Evolutionary conservation across 2,329 filamentous ascomycete genomes (phyloP), one percentile per base, ranked within the genome.

Genomic region (Penicillium sp.): DNA sequence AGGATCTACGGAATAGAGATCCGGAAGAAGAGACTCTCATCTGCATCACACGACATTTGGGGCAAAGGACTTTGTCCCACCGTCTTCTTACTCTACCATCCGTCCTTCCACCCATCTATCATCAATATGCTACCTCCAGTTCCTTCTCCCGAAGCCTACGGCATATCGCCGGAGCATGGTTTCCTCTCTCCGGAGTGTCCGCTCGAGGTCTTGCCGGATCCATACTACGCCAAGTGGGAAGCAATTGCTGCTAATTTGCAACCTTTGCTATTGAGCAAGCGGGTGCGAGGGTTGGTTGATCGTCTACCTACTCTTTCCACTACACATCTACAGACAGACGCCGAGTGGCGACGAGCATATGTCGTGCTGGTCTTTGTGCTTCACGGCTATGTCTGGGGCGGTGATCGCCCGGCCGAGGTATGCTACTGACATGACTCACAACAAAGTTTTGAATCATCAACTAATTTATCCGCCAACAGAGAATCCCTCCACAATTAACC

Each of bases 171-270:
- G 9, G 62, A 83, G 49, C 83, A 89, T 73, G 93, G 93, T 64
- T 98, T 98, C 74, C 81, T 98, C 46, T 90, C 93, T 1, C 78
- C 87, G 54, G 83, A 89, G 56, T 74, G 87, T 31, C 93, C 93
- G 37, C 77, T 97, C 55, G 84, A 88, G 54, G 76, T 82, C 47
- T 82, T 98, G 12, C 87, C 90, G 8, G 88, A 96, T 65, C 81
- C 87, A 2, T 97, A 96, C 76, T 98, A 97, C 72, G 85, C 88
- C 70, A 89, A 89, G 66, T 98, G 93, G 93, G 93, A 98, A 73
- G 82, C 86, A 40, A 80, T 96, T 43, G 82, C 86, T 29, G 81
- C 84, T 59, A 96, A 95, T 65, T 78, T 98, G 27, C 93, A 96
- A 72, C 83, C 85, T 10, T 77, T 97, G 52, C 84, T 97, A 44